Percentiles rank a stretch among this genome's conserved stretches.
phyloP scores from a whole-genome alignment of 768 basidiomycete species.

The Gautieria morchelliformis region DNA sequence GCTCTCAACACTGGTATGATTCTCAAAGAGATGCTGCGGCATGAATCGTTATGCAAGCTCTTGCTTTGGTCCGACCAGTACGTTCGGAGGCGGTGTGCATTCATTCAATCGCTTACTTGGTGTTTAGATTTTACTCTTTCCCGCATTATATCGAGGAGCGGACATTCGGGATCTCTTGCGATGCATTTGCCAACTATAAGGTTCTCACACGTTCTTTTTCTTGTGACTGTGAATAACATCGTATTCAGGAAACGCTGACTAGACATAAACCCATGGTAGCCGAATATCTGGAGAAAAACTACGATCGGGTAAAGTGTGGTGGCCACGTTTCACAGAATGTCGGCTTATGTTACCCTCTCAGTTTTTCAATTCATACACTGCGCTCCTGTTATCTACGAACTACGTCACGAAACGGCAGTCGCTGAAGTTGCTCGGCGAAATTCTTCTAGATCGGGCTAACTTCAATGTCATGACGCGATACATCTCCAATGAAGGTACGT shows the following conservation, averaged over 20 bases:
- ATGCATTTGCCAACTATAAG: constrained; percentile 94
- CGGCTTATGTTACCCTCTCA: constrained; percentile 20
- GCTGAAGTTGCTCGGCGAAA: constrained; percentile 94
- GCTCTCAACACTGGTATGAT: constrained; percentile 98
- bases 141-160: constrained; percentile 95
- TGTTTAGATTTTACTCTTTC: constrained; percentile 83
- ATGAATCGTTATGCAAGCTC: constrained; percentile 85
- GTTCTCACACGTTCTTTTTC: neutral
- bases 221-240: neutral
- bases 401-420: constrained; percentile 99
- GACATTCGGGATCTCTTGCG: constrained; percentile 96
- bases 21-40: constrained; percentile 89
- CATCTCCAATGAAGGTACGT: constrained; percentile 67
- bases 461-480: constrained; percentile 98
- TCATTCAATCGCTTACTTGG: neutral
- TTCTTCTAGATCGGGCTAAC: constrained; percentile 93
- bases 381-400: constrained; percentile 86
- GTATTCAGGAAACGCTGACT: constrained; percentile 70
- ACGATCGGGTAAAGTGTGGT: constrained; percentile 65
- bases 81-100: neutral
- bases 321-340: neutral
- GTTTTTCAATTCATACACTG: constrained; percentile 96
- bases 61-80: constrained; percentile 90
- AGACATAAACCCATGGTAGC: constrained; percentile 98
- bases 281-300: constrained; percentile 92